These are phyloP conservation scores for Exophiala lecanii-corni DNA, from an alignment of 2,329 filamentous ascomycete genomes.

Conservation along the genomic window DNA sequence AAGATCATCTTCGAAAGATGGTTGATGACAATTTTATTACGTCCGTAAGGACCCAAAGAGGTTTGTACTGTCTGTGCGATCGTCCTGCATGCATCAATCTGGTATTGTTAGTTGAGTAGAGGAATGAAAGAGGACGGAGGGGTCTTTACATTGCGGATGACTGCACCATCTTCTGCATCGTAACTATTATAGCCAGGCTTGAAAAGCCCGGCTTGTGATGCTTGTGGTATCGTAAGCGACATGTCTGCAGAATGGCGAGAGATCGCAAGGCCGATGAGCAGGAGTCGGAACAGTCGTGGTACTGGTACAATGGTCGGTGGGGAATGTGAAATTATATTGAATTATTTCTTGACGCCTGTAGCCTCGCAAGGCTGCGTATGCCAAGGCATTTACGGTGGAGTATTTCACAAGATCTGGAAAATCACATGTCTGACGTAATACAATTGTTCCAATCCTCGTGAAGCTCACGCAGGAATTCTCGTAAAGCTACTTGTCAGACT, in stretches of 20 bases:
- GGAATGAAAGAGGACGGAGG: background rate
- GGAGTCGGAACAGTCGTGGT: too few species aligned
- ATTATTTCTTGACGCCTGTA: background rate
- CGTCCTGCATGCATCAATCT: slow-evolving; percentile 91
- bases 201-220: slow-evolving; percentile 89
- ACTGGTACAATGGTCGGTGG: background rate
- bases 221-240: slow-evolving; percentile 94
- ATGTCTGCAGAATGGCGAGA: slow-evolving; percentile 44
- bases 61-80: slow-evolving; percentile 96
- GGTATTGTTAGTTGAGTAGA: slow-evolving; percentile 6
- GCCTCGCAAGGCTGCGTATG: background rate
- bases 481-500: too few species aligned
- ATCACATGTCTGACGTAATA: too few species aligned
- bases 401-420: too few species aligned
- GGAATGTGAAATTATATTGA: background rate
- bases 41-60: slow-evolving; percentile 91
- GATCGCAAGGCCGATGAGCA: too few species aligned
- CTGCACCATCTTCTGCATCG: slow-evolving; percentile 97
- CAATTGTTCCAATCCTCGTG: too few species aligned
- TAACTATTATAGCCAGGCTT: slow-evolving; percentile 98
- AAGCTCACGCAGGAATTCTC: too few species aligned
- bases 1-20: slow-evolving; percentile 99
- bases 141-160: slow-evolving; percentile 67
- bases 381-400: background rate
- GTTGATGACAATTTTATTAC: slow-evolving; percentile 99